Base-by-base conservation (phyloP, 106 monocot species). In the Narthecium ossifragum region DNA sequence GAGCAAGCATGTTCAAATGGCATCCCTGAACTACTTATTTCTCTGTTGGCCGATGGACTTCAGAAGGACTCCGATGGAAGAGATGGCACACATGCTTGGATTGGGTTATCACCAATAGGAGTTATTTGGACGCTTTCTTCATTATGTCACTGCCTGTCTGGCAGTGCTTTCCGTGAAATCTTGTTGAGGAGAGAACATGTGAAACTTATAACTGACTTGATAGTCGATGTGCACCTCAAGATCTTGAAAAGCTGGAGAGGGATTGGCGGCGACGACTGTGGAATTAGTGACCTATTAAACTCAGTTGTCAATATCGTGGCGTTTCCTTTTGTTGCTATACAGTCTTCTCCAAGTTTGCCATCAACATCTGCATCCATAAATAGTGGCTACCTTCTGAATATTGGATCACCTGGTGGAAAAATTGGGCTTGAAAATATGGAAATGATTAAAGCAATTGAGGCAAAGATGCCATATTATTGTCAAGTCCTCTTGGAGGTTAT, bases 1-100 rank as follows among this genome's bases (percentile, higher is more conserved):
- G 81, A 91, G 45, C 98, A 98, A 72, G 91, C 98, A 56, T 98
- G 91, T 59, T 91, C 87, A 36, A 88, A 76, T 79, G 79, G 75
- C 31, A 83, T 91, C 18, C 83, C 83, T 28, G 86, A 87, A 56
- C 81, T 91, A 80, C 86, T 98, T 55, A 23, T 85, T 57, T 45
- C 45, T 69, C 41, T 84, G 49, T 51, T 98, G 65, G 55, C 65
- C 49, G 70, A 70, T 72, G 78, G 66, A 4, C 28, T 74, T 59
- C 36, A 61, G 1, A 84, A 78, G 72, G 74, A 75, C n/a, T 53
- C 49, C 31, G 59, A 79, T 15, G 66, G 28, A 57, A 71, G 65
- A 26, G 76, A 73, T 54, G 27, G 17, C 15, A 41, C 48, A 31
- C 77, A 60, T 15, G 39, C 48, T 64, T 24, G 52, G 36, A 57